Conservation (phyloP, 148 eudicot species). For the Persicaria maculosa region DNA sequence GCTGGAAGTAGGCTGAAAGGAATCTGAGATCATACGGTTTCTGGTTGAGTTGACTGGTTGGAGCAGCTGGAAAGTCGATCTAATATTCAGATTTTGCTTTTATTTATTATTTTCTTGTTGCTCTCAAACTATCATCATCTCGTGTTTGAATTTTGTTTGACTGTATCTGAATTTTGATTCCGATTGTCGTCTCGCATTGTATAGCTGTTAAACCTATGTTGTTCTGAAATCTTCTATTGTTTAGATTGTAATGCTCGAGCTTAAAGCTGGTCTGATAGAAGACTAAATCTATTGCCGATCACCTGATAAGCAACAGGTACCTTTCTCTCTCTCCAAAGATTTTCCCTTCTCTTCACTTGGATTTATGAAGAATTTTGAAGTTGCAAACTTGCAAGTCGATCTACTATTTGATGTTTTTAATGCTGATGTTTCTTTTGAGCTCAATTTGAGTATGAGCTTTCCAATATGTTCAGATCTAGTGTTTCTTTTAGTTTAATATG, state of each 20-base stretch:
- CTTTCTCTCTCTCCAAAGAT: neutral
- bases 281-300: neutral
- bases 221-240: neutral
- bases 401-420: neutral
- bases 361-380: neutral
- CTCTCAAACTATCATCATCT: neutral
- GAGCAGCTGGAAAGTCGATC: slow-evolving; percentile 10
- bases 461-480: neutral
- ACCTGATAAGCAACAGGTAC: slow-evolving; percentile 5
- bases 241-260: neutral
- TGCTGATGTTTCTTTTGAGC: neutral
- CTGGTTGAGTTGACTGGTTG: slow-evolving; percentile 7
- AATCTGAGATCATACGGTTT: slow-evolving; percentile 4
- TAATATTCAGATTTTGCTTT: neutral
- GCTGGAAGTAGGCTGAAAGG: slow-evolving; percentile 6
- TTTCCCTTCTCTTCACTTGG: neutral
- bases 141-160: neutral
- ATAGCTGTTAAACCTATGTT: neutral
- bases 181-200: neutral
- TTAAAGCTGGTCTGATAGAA: neutral
- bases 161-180: slow-evolving; percentile 2
- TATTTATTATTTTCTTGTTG: neutral
- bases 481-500: neutral
- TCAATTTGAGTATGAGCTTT: neutral
- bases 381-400: neutral